Conservation (phyloP, 2,329 filamentous ascomycete genomes). For the Lasiodiplodia theobromae region DNA sequence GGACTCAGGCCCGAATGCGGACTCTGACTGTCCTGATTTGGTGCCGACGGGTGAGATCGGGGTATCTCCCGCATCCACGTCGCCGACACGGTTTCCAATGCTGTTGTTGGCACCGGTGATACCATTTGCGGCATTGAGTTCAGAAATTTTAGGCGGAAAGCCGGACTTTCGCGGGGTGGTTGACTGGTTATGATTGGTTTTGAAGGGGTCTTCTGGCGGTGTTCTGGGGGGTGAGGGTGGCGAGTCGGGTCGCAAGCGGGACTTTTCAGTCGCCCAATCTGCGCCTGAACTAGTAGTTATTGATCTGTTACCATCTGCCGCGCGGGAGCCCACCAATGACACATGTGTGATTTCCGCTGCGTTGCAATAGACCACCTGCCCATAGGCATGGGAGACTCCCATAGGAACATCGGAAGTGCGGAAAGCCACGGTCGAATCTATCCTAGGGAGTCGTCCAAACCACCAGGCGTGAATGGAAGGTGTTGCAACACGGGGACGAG, state of each 20-base stretch:
- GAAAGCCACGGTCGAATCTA: neutral
- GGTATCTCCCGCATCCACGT: conserved; percentile 10
- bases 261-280: conserved; percentile 10
- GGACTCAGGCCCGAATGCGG: conserved; percentile 14
- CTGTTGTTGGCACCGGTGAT: neutral
- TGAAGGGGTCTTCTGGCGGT: conserved; percentile 16
- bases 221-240: conserved; percentile 28
- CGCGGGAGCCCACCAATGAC: conserved; percentile 7
- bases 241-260: conserved; percentile 24
- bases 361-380: neutral
- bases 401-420: neutral
- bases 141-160: conserved; percentile 14
- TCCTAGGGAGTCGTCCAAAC: neutral
- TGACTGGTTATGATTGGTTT: neutral
- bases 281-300: conserved; percentile 30
- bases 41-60: conserved; percentile 6
- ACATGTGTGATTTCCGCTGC: neutral
- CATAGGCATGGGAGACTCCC: neutral
- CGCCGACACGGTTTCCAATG: neutral
- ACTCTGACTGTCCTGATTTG: conserved; percentile 16
- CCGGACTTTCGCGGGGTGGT: neutral
- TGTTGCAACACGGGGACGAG: neutral
- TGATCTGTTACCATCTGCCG: conserved; percentile 23
- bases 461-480: neutral
- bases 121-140: conserved; percentile 15